Evolutionary conservation across 192 early-diverging fungal species (phyloP), one percentile per base, ranked within the genome.

Genomic region (Podila verticillata): DNA sequence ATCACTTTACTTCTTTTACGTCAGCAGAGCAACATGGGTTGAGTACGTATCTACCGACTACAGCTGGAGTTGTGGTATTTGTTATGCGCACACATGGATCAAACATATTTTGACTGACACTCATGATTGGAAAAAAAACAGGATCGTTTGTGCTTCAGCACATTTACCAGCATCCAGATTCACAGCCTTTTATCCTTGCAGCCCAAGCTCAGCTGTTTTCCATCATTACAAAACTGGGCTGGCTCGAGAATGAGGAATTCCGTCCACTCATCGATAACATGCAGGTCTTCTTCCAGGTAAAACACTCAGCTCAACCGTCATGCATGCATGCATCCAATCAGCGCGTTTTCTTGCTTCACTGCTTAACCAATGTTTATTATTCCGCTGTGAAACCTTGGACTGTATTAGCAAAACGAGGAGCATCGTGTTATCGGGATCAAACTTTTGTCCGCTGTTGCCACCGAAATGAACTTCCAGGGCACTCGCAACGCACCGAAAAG

Each of bases 161-260:
- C 65, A 74, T 86, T 26, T 88, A 81, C 63, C 74, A 77, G 48
- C 82, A 89, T 62, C 89, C 86, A 19, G 81, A 86, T 39, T 34
- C 83, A n/a, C 85, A 81, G 26, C 81, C 82, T 13, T 92, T 89
- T 73, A 85, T 93, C 47, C 79, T 89, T 24, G 68, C 85, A 7
- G 78, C 83, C 13, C 74, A 92, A 20, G 86, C 87, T 4, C 83
- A 88, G 64, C 75, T 94, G 4, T 88, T 93, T 66, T 79, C 88
- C 4, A 57, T 89, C 20, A 82, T 94, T 20, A 91, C 91, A 35
- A 91, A 90, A 63, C 58, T 93, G 4, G 92, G 91, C n/a, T 95
- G 93, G 93, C 83, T 89, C 26, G 93, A 93, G 36, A 70, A 85
- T 9, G 85, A 87, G 35, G 87, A 89, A 57, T 95, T 93, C 63